phyloP scores from a whole-genome alignment of 208 protist species.

The Polymyxa betae region DNA sequence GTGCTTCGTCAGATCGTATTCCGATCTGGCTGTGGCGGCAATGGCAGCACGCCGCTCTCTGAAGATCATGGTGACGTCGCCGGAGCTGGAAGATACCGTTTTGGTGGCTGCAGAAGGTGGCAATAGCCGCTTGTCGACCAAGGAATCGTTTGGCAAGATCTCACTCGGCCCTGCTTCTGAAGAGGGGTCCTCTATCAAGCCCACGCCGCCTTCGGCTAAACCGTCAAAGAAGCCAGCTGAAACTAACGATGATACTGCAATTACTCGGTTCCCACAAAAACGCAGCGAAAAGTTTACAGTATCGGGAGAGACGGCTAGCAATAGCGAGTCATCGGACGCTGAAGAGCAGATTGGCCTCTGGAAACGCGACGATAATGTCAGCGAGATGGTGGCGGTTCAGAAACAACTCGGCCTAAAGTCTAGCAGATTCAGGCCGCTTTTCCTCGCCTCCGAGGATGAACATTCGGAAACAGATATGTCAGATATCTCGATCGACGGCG shows the following conservation, averaged over 20 bases:
- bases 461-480: neutral
- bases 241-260: too few species aligned
- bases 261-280: too few species aligned
- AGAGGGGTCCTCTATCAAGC: too few species aligned
- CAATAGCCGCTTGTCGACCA: neutral
- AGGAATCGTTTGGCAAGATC: neutral
- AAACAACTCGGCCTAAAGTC: neutral
- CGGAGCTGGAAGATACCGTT: conserved; percentile 5
- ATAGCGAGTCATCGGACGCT: neutral
- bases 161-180: too few species aligned
- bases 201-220: too few species aligned
- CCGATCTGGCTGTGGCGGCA: too few species aligned
- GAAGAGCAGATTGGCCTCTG: neutral
- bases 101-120: neutral
- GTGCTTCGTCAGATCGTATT: too few species aligned
- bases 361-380: neutral
- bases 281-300: neutral
- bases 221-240: too few species aligned
- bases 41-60: too few species aligned
- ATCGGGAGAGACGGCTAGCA: neutral
- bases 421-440: neutral
- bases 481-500: conserved; percentile 4
- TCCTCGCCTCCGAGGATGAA: neutral
- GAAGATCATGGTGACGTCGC: conserved; percentile 32
- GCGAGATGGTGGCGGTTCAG: neutral